Evolutionary conservation across 2,329 filamentous ascomycete species (phyloP).

Genomic region (Plenodomus lindquistii): DNA sequence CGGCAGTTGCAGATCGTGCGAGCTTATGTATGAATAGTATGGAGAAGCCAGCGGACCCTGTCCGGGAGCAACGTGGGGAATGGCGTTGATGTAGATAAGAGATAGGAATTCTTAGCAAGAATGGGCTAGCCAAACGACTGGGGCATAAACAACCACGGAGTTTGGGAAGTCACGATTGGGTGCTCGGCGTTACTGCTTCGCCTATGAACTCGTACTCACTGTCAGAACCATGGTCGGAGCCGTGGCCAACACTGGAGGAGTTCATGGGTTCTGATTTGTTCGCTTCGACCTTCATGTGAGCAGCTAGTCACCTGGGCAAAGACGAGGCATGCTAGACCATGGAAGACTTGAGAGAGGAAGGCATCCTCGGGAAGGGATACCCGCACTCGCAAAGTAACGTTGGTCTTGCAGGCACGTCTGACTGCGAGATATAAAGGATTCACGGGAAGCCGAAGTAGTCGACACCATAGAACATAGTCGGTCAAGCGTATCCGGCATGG

Average conservation of each 20-base stretch:
- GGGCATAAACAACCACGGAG: constrained; percentile 1
- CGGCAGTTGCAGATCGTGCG: constrained; percentile 1
- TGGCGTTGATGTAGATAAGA: constrained; percentile 7
- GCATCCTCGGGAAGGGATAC: constrained; percentile 4
- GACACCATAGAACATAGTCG: not conserved
- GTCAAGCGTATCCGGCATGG: not conserved
- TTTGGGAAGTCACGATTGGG: not conserved
- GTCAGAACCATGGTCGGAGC: not conserved
- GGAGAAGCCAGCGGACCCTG: not conserved
- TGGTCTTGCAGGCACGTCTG: not conserved
- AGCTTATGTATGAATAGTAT: constrained; percentile 4
- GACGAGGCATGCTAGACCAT: constrained; percentile 4
- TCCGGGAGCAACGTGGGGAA: not conserved
- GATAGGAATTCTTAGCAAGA: constrained; percentile 2
- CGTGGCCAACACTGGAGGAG: not conserved
- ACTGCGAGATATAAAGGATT: not conserved
- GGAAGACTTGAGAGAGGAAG: constrained; percentile 14
- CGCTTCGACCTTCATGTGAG: constrained; percentile 1
- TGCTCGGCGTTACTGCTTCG: not conserved
- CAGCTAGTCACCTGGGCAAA: constrained; percentile 1
- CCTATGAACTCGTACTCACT: not conserved
- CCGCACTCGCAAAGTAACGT: constrained; percentile 8
- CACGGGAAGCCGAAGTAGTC: not conserved
- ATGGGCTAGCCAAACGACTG: not conserved
- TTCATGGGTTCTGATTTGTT: constrained; percentile 6